Base-by-base conservation (phyloP, 805 yeast genomes). In the Pichia pseudocactophila region DNA sequence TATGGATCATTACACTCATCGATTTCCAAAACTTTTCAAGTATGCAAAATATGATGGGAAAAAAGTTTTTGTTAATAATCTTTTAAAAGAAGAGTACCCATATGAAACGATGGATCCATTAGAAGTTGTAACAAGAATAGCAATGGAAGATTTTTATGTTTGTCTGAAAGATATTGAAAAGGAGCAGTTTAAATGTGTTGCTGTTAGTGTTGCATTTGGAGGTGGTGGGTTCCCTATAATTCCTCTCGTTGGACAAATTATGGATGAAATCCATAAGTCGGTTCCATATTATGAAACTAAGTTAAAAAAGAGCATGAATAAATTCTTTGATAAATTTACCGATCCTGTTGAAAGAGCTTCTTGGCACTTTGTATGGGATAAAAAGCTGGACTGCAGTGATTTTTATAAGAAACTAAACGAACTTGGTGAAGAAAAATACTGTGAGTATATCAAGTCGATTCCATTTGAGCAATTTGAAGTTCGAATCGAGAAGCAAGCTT, bases 341-440 rank as follows among this genome's bases (percentile, higher is more conserved):
- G 64, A 62, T 13, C 71, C 74, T 0, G 75, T 69, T 26, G 77
- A 72, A 50, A 54, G 77, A 42, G 69, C 71, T 6, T 61, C 73
- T 17, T 71, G 75, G 74, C 71, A 71, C 50, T 61, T 71, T 40
- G 63, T 70, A 1, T 71, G 76, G 76, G 76, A 72, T 52, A 66
- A 66, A 44, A 52, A 58, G 62, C 39, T 56, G 15, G 40, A 50
- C n/a, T 54, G 54, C 30, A 55, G 51, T 42, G 59, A 56, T 12
- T 26, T 56, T 2, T 56, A 56, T 30, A 38, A 52, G 33, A 66
- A 66, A 51, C 45, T 58, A 13, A 64, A 63, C 48, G 64, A 62
- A 43, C 58, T 70, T 18, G 60, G 63, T 43, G 67, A 66, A 45
- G 47, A 57, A 13, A 51, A 53, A 6, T 57, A 44, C 15, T 34